A percentile compares a stretch with the other conserved stretches of the same genome.
These are phyloP conservation scores for Vararia minispora DNA, from an alignment of 768 basidiomycete genomes.

Conservation along the genomic window DNA sequence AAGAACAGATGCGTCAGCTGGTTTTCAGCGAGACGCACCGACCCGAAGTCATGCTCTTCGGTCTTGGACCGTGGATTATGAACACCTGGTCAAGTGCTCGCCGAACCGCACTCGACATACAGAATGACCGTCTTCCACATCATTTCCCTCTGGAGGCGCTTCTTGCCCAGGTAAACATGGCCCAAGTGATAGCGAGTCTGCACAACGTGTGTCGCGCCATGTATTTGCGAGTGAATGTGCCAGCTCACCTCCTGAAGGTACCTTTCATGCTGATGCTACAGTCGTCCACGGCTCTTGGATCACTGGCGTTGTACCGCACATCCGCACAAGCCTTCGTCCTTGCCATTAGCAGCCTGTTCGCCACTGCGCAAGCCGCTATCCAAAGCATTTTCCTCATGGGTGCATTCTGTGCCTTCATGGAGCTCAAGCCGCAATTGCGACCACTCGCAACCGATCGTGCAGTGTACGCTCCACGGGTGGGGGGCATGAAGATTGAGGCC, in stretches of 20 bases:
- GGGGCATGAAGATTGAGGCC: conserved; percentile 62
- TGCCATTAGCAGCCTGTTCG: conserved; percentile 49
- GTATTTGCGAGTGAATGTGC: conserved; percentile 6
- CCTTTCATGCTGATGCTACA: conserved; percentile 66
- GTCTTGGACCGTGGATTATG: conserved; percentile 77
- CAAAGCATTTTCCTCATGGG: conserved; percentile 82
- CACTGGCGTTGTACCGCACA: conserved; percentile 70
- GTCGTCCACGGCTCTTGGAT: conserved; percentile 65
- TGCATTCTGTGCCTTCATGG: conserved; percentile 72
- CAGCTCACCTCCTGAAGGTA: conserved; percentile 35
- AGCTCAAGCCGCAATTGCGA: conserved; percentile 55
- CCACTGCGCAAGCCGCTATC: conserved; percentile 63
- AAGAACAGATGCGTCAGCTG: conserved; percentile 64
- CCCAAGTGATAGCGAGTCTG: conserved; percentile 50
- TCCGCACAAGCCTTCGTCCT: conserved; percentile 65
- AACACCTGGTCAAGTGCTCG: conserved; percentile 63
- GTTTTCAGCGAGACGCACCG: conserved; percentile 67
- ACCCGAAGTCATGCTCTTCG: conserved; percentile 76
- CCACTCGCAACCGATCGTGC: conserved; percentile 43
- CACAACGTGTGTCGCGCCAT: conserved; percentile 47
- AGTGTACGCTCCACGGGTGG: conserved; percentile 33
- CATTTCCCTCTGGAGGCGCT: conserved; percentile 30
- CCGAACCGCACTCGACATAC: conserved; percentile 45
- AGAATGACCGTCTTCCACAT: conserved; percentile 27
- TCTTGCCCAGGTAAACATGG: conserved; percentile 46